Percentiles rank a stretch among this genome's conserved stretches.
Conservation (phyloP, 106 monocot species). For the Platanthera guangdongensis region DNA sequence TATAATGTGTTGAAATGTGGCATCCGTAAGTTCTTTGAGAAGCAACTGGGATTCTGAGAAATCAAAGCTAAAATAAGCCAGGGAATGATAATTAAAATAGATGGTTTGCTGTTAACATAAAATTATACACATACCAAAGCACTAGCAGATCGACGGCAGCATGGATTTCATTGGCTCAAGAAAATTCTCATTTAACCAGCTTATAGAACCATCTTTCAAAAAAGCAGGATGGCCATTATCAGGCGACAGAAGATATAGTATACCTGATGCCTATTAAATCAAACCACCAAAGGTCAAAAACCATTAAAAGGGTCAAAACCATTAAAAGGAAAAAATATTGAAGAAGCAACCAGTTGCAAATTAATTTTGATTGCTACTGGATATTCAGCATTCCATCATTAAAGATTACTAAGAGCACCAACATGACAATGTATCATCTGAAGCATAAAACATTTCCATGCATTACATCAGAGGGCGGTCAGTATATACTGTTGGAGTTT, state of each 20-base stretch:
- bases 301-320: background rate
- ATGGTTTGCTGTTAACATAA: background rate
- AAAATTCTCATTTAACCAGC: background rate
- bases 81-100: background rate
- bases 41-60: background rate
- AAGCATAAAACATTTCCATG: background rate
- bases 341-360: background rate
- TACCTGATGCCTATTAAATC: background rate
- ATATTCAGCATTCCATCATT: background rate
- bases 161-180: background rate
- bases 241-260: background rate
- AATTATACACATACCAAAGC: background rate
- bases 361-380: background rate
- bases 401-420: background rate
- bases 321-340: constrained; percentile 1
- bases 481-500: no score
- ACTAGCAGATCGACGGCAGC: background rate
- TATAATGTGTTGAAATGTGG: background rate
- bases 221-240: background rate
- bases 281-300: background rate
- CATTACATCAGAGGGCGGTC: no score
- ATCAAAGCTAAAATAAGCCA: background rate
- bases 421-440: background rate
- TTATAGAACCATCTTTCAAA: constrained; percentile 4
- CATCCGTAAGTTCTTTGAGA: background rate